Evolutionary conservation across 139 green algal genomes (phyloP), one percentile per base, ranked within the genome.

Genomic region (Chlorella ohadii): DNA sequence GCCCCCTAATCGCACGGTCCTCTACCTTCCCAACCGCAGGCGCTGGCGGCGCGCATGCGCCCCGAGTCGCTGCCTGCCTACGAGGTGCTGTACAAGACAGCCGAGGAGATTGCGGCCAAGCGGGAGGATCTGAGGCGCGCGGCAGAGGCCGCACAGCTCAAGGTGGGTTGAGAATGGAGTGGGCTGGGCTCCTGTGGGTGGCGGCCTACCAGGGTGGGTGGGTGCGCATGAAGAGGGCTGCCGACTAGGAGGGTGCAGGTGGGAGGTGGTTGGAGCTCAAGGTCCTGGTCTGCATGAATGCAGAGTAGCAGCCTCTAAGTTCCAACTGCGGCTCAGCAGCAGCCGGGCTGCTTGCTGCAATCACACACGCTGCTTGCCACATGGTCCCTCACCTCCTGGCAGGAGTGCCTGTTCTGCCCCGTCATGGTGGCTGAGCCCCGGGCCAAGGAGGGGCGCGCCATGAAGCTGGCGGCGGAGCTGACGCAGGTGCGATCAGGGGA

Each of bases 11-110:
- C n/a, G n/a, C n/a, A n/a, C n/a, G n/a, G n/a, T n/a, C n/a, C n/a
- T n/a, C 65, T 13, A 20, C 13, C 47, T 36, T 67, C 28, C 64
- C 65, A 15, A 27, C 51, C 51, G 4, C 75, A 91, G 67, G 61
- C 83, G 57, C 78, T 96, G 77, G 92, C 93, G 47, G 85, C 61
- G 74, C 82, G 86, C 47, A 86, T 77, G 66, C 91, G 39, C 90
- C 93, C 68, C 38, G 51, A 84, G 61, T 67, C 79, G 38, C 82
- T 84, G 20, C 84, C 86, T 28, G 70, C 82, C 33, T 83, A 91
- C 72, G 88, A 93, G 56, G 28, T 91, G 63, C 78, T 93, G 64
- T 87, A 93, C 81, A 56, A 79, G 27, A 85, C 87, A 16, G 77
- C 86, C 1, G 78, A 71, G 61, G 47, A 72, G 28, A 71, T 76